Base-by-base conservation (phyloP, 805 yeast species). In the Komagataella kurtzmanii region DNA sequence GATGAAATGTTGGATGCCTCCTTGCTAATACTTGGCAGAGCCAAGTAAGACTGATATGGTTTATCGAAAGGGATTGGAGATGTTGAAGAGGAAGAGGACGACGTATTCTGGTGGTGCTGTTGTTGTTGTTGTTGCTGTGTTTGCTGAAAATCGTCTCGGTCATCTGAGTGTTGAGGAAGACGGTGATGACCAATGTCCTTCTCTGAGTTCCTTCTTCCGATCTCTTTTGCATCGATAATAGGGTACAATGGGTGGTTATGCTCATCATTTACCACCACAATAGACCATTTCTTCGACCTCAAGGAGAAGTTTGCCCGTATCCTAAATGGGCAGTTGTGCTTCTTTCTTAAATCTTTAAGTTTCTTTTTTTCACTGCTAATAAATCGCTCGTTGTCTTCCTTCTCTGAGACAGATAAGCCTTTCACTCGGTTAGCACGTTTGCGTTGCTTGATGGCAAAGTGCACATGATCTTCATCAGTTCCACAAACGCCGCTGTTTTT, bases 231-330 rank as follows among this genome's bases (percentile, higher is more conserved):
- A 3, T 44, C 36, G 7, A n/a, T 44, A 10, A 47, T 50, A 1
- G 66, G 63, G 53, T 52, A 59, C 24, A 75, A 52, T 2, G 70
- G 69, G 60, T 82, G 88, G 55, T 83, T 76, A 62, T 82, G 88
- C 4, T 63, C 61, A 56, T 79, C 82, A 61, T 79, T 77, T 44
- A 82, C 73, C 17, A 82, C 77, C 18, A 78, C 83, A 36, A 82
- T 67, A 14, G 78, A 68, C 88, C 88, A 82, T 51, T 68, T 65
- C 53, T 71, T 66, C 43, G 75, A 69, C 54, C 80, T 66, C 8
- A 76, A 56, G 1, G 82, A 75, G 58, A 67, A 80, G 56, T 82
- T 80, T 2, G 87, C 87, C 51, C 88, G 63, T 46, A 82, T 72
- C 60, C 83, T 69, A 59, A 82, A 82, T 2, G 87, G 87, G 59